A percentile compares a stretch with the other conserved stretches of the same genome.
Evolutionary conservation across 768 basidiomycete genomes (phyloP).

Genomic region (Phlebiopsis flavidoalba): DNA sequence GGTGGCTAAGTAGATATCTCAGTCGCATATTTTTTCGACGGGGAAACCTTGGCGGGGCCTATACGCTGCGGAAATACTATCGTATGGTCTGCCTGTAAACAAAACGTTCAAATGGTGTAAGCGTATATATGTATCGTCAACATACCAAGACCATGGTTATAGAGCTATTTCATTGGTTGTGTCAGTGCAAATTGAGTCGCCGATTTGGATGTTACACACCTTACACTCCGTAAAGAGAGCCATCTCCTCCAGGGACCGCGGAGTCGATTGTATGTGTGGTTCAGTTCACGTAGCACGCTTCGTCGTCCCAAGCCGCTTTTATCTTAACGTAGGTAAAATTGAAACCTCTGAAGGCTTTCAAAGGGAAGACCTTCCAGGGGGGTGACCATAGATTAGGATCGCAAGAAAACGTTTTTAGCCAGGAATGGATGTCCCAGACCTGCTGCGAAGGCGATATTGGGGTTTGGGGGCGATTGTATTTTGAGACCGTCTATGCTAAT

Average conservation of each 20-base stretch:
- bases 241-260: conserved; percentile 18
- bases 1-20: conserved; percentile 16
- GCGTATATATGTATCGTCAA: not conserved
- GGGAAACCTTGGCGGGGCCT: conserved; percentile 12
- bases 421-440: conserved; percentile 5
- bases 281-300: conserved; percentile 11
- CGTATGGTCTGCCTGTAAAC: conserved; percentile 15
- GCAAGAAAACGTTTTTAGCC: not conserved
- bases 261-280: conserved; percentile 13
- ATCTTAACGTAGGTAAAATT: conserved; percentile 13
- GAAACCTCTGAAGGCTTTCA: conserved; percentile 19
- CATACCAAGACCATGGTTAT: conserved; percentile 18
- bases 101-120: no score
- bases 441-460: conserved; percentile 9
- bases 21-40: conserved; percentile 18
- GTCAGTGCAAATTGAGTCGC: not conserved
- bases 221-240: conserved; percentile 14
- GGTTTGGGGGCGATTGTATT: conserved; percentile 7
- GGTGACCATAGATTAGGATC: conserved; percentile 9
- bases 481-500: not conserved
- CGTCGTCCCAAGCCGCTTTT: conserved; percentile 16
- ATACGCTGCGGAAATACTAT: conserved; percentile 16
- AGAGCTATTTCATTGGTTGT: conserved; percentile 2
- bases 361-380: conserved; percentile 16
- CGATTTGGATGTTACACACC: conserved; percentile 9